phyloP scores from a whole-genome alignment of 1,284 basidiomycete species.

The Peniophora sp. region DNA sequence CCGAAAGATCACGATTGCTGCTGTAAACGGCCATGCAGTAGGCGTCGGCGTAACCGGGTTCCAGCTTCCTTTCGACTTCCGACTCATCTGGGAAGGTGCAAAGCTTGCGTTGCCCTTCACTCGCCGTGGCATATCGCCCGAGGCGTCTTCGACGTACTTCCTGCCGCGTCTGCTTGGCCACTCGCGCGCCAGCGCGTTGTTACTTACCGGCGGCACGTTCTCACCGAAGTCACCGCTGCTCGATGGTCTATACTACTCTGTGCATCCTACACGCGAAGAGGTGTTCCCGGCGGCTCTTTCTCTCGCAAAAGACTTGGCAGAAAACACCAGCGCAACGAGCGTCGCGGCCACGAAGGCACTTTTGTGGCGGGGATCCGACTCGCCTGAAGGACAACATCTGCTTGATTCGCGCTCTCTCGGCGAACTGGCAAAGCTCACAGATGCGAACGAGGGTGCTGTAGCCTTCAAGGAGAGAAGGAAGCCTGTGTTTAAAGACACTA shows the following conservation, averaged over 20 bases:
- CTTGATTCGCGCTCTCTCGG: conserved; percentile 42
- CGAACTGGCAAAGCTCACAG: conserved; percentile 26
- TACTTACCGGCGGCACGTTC: conserved; percentile 39
- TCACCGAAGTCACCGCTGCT: conserved; percentile 37
- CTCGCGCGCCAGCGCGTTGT: conserved; percentile 41
- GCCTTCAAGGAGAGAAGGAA: conserved; percentile 41
- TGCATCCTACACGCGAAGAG: conserved; percentile 38
- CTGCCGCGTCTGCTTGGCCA: conserved; percentile 45
- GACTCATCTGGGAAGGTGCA: conserved; percentile 45
- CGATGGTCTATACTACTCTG: conserved; percentile 35
- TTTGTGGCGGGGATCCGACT: conserved; percentile 39
- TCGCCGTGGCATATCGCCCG: conserved; percentile 43
- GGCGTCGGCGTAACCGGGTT: conserved; percentile 19
- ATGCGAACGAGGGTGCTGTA: conserved; percentile 38
- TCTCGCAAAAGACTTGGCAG: conserved; percentile 43
- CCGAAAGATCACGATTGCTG: conserved; percentile 1
- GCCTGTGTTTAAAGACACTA: conserved; percentile 35
- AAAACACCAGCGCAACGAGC: conserved; percentile 40
- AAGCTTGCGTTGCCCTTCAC: conserved; percentile 49
- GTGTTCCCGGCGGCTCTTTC: conserved; percentile 44
- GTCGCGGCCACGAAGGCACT: conserved; percentile 45
- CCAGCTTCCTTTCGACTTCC: conserved; percentile 50
- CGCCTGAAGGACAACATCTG: conserved; percentile 45
- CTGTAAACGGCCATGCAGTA: conserved; percentile 1
- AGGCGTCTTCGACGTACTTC: conserved; percentile 41